Percentiles rank a stretch among this genome's conserved stretches.
phyloP scores from a whole-genome alignment of 352 stramenopile species.

The Elongisporangium senticosum region DNA sequence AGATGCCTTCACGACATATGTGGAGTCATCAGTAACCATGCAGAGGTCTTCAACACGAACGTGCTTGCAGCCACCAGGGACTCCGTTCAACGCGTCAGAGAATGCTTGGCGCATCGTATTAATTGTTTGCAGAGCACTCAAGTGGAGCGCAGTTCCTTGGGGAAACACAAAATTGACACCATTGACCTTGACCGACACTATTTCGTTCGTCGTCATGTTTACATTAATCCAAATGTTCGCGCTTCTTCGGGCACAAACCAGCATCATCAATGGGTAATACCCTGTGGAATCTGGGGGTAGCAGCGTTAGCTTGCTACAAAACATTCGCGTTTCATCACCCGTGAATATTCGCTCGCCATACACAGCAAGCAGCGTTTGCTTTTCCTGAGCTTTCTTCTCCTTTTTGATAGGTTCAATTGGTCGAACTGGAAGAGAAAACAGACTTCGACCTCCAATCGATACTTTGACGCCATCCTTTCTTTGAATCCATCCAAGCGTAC shows the following conservation, averaged over 20 bases:
- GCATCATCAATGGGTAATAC: slow-evolving; percentile 61
- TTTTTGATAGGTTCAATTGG: slow-evolving; percentile 15
- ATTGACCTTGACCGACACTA: slow-evolving; percentile 61
- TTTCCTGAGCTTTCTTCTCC: slow-evolving; percentile 16
- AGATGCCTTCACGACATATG: slow-evolving; percentile 33
- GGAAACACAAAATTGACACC: slow-evolving; percentile 44
- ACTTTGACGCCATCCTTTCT: slow-evolving; percentile 57
- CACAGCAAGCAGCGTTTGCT: slow-evolving; percentile 58
- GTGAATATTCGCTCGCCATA: slow-evolving; percentile 71
- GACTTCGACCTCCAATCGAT: slow-evolving; percentile 45
- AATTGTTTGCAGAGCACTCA: slow-evolving; percentile 31
- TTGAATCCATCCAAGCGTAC: slow-evolving; percentile 47
- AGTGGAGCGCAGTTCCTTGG: slow-evolving; percentile 32
- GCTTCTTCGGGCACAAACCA: slow-evolving; percentile 30
- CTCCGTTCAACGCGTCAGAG: slow-evolving; percentile 47
- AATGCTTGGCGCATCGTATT: slow-evolving; percentile 51
- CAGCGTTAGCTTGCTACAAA: slow-evolving; percentile 74
- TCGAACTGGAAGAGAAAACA: slow-evolving; percentile 67
- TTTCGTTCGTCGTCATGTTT: slow-evolving; percentile 36
- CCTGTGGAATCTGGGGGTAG: slow-evolving; percentile 44
- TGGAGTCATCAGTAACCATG: slow-evolving; percentile 34
- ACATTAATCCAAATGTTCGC: slow-evolving; percentile 70
- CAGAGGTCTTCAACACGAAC: slow-evolving; percentile 27
- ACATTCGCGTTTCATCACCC: slow-evolving; percentile 73
- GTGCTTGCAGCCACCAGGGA: slow-evolving; percentile 13